Conservation (phyloP, 2,329 filamentous ascomycete genomes). For the Fusarium odoratissimum region DNA sequence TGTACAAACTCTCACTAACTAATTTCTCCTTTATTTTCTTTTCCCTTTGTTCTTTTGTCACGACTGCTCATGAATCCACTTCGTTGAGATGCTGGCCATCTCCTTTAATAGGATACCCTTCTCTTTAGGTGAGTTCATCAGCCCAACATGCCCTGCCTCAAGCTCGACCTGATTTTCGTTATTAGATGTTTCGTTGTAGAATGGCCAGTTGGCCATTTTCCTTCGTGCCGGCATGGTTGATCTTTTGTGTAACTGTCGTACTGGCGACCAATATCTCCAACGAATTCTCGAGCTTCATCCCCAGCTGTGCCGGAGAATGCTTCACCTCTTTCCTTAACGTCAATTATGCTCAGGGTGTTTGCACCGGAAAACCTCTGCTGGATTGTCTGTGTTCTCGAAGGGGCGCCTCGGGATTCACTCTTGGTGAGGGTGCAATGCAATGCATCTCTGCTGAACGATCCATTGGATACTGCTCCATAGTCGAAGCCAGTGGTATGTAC, state of each 20-base stretch:
- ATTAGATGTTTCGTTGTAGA: conserved; percentile 57
- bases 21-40: conserved; percentile 11
- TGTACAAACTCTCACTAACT: conserved; percentile 13
- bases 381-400: conserved; percentile 72
- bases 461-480: conserved; percentile 62
- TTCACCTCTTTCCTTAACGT: conserved; percentile 70
- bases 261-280: conserved; percentile 49
- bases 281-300: conserved; percentile 60
- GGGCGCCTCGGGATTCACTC: conserved; percentile 71
- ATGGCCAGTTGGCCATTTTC: conserved; percentile 54
- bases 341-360: conserved; percentile 65
- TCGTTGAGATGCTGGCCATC: conserved; percentile 54
- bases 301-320: conserved; percentile 70
- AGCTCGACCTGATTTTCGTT: conserved; percentile 7
- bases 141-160: background rate
- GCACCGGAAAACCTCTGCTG: conserved; percentile 63
- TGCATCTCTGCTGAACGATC: conserved; percentile 69
- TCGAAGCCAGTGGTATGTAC: conserved; percentile 53
- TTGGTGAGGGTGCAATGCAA: conserved; percentile 77
- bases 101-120: conserved; percentile 44
- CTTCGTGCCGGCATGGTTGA: conserved; percentile 49
- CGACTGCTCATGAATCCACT: conserved; percentile 41
- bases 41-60: conserved; percentile 34
- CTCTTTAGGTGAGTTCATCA: conserved; percentile 41
- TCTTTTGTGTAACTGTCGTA: conserved; percentile 44